These are phyloP conservation scores for Colletotrichum tamarilloi DNA, from an alignment of 2,329 filamentous ascomycete species.

Conservation along the genomic window DNA sequence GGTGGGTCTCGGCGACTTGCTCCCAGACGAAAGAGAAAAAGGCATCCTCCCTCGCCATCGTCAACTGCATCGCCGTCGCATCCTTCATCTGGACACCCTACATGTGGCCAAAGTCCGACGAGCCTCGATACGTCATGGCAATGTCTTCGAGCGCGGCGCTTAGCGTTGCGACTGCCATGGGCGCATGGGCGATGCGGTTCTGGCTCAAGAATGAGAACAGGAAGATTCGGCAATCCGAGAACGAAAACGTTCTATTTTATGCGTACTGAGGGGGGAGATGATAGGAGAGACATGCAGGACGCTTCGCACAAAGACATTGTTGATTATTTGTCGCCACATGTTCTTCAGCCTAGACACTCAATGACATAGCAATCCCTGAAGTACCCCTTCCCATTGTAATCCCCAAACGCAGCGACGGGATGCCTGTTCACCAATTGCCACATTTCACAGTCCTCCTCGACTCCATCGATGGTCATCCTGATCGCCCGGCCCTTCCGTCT, in stretches of 20 bases:
- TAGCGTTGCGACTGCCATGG: conserved; percentile 30
- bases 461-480: conserved; percentile 3
- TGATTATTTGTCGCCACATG: no score
- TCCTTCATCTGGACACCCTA: conserved; percentile 38
- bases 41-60: conserved; percentile 48
- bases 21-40: conserved; percentile 54
- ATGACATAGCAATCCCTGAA: conserved; percentile 20
- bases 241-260: conserved; percentile 38
- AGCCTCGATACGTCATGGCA: conserved; percentile 43
- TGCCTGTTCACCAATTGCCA: conserved; percentile 1
- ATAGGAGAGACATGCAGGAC: no score
- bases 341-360: not conserved
- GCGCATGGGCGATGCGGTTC: conserved; percentile 36
- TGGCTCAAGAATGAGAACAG: conserved; percentile 39
- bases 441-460: conserved; percentile 15
- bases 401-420: conserved; percentile 15
- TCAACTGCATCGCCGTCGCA: conserved; percentile 36
- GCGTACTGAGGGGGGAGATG: conserved; percentile 30
- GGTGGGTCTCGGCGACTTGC: conserved; percentile 49
- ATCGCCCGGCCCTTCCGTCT: conserved; percentile 7
- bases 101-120: conserved; percentile 46
- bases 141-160: conserved; percentile 40
- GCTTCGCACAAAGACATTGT: no score
- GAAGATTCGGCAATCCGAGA: conserved; percentile 38
- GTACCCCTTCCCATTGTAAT: conserved; percentile 17